These are phyloP conservation scores for Podila horticola DNA, from an alignment of 192 early-diverging fungal species.

Conservation along the genomic window DNA sequence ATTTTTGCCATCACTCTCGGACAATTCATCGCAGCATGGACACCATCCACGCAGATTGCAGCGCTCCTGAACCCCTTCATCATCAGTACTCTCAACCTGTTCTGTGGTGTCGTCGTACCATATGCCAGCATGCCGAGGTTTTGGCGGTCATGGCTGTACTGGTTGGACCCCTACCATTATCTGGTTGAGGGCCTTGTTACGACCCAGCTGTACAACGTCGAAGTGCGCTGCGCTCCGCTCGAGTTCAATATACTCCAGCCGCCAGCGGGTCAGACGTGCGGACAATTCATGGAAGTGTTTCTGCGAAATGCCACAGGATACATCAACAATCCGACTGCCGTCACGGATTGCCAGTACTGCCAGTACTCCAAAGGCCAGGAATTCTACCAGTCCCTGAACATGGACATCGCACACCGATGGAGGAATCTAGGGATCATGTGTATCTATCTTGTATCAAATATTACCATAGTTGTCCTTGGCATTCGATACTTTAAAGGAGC, in stretches of 20 bases:
- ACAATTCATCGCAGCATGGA: constrained; percentile 76
- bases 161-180: constrained; percentile 71
- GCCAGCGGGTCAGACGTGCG: constrained; percentile 67
- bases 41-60: constrained; percentile 63
- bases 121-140: constrained; percentile 16
- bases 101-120: constrained; percentile 71
- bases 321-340: constrained; percentile 59
- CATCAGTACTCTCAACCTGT: constrained; percentile 73
- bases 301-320: constrained; percentile 63
- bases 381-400: constrained; percentile 64
- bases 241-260: constrained; percentile 67
- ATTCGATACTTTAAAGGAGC: constrained; percentile 39
- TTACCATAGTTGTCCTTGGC: constrained; percentile 47
- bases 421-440: constrained; percentile 74
- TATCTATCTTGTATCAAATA: constrained; percentile 65
- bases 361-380: constrained; percentile 65
- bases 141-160: constrained; percentile 54
- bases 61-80: constrained; percentile 73
- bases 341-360: constrained; percentile 72
- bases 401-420: constrained; percentile 63
- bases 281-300: constrained; percentile 64
- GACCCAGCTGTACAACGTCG: constrained; percentile 64
- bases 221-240: constrained; percentile 52
- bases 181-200: constrained; percentile 70
- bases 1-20: constrained; percentile 76